These are phyloP conservation scores for Solanum boliviense DNA, from an alignment of 257 asterid genomes.

Conservation along the genomic window DNA sequence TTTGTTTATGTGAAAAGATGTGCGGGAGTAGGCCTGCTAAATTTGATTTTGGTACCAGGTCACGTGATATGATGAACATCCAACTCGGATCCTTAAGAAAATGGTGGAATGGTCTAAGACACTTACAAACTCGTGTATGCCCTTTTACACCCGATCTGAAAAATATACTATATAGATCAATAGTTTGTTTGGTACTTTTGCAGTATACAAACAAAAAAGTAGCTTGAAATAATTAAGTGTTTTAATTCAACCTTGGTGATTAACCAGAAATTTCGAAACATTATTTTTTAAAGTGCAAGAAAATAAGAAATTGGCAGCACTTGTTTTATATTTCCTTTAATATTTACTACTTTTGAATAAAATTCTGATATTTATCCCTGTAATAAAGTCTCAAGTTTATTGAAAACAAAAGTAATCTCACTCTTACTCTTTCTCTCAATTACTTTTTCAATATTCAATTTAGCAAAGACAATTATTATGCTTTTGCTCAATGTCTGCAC, in stretches of 20 bases:
- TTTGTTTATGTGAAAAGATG: neutral
- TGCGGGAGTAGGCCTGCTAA: neutral
- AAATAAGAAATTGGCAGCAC: neutral
- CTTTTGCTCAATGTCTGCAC: neutral
- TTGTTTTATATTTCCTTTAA: neutral
- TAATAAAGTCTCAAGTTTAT: neutral
- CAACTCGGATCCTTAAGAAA: slow-evolving; percentile 23
- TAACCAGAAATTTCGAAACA: neutral
- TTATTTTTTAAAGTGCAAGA: neutral
- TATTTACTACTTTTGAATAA: neutral
- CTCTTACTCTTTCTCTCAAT: neutral
- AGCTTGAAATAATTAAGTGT: neutral
- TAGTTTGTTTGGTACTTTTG: neutral
- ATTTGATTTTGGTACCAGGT: neutral
- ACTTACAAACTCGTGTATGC: neutral
- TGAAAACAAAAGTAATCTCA: neutral
- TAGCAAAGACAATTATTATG: neutral
- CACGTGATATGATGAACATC: neutral
- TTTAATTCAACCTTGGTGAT: neutral
- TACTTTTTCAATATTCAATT: neutral
- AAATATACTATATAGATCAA: neutral
- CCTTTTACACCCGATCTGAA: neutral
- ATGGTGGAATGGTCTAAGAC: neutral
- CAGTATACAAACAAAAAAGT: neutral
- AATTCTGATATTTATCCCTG: neutral